Base-by-base conservation (phyloP, 768 basidiomycete genomes). In the Hericium erinaceus region DNA sequence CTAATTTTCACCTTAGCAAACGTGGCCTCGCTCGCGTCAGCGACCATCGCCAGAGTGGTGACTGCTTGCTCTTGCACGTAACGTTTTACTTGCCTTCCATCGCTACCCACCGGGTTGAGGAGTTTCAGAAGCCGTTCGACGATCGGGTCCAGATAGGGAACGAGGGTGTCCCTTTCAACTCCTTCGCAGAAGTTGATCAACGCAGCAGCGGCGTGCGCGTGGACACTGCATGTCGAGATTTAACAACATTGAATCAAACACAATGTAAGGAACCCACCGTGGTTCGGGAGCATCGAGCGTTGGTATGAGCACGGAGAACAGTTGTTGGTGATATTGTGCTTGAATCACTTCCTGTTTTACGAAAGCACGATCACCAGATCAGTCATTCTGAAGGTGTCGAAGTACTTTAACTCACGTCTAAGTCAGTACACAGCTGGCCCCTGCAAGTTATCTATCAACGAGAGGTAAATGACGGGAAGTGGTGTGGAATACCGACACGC, bases 131-230 rank as follows among this genome's bases (percentile, higher is more conserved):
- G 75, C 0, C 86, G 80, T 63, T 84, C 83, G 28, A 95, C 86
- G 61, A 92, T 85, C 0, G 82, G 78, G 54, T 92, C 91, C 16
- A 95, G 80, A 68, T 89, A 92, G 0, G 88, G 87, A 0, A 86
- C 64, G 10, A 91, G 78, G 0, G 81, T 84, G 22, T 87, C 80
- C 15, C 82, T 78, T 62, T 83, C 85, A 39, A 90, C 89, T 39
- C 90, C 89, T 67, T 93, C 87, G 69, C 91, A 94, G 72, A 93
- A 93, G 68, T 94, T 95, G 68, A 93, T 91, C 22, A 94, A 75
- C 0, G 91, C 91, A 0, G 92, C 87, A 0, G 91, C 89, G 1
- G 92, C 89, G 65, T 95, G 92, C 0, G 90, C 78, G 60, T 92
- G 91, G 0, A 94, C 89, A 24, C 92, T 92, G 63, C 38, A 56